Percentiles rank a stretch among this genome's conserved stretches.
phyloP scores from a whole-genome alignment of 352 stramenopile species.

The Globisporangium cylindrosporum region DNA sequence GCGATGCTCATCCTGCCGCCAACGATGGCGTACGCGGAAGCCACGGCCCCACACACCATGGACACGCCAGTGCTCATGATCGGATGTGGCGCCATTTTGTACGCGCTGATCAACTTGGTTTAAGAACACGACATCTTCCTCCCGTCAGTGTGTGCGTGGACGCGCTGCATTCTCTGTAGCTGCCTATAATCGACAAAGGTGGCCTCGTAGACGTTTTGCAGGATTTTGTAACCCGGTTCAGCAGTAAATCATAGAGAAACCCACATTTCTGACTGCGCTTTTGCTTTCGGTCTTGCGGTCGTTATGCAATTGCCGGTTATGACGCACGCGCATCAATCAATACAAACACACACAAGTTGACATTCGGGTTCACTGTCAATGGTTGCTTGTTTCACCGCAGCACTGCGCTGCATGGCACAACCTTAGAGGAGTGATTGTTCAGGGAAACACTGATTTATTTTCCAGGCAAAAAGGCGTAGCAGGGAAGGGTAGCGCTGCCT shows the following conservation, averaged over 20 bases:
- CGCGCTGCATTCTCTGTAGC: no score
- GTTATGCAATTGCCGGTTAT: not conserved
- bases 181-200: not conserved
- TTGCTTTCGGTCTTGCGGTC: not conserved
- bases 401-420: not conserved
- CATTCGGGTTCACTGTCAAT: not conserved
- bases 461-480: no score
- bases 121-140: not conserved
- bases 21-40: slow-evolving; percentile 83
- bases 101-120: slow-evolving; percentile 42
- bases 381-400: not conserved
- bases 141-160: not conserved
- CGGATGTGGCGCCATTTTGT: slow-evolving; percentile 66
- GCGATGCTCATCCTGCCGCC: slow-evolving; percentile 76
- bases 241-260: not conserved
- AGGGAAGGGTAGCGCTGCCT: no score
- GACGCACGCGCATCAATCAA: not conserved
- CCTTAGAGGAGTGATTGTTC: not conserved
- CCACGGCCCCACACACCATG: slow-evolving; percentile 82
- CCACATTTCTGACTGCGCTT: not conserved
- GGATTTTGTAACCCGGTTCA: not conserved
- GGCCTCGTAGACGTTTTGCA: not conserved
- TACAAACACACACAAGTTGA: not conserved
- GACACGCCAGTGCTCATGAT: slow-evolving; percentile 85
- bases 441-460: no score